Evolutionary conservation across 1,139 yeast species (phyloP), one percentile per base, ranked within the genome.

Genomic region (Geotrichum reessii): DNA sequence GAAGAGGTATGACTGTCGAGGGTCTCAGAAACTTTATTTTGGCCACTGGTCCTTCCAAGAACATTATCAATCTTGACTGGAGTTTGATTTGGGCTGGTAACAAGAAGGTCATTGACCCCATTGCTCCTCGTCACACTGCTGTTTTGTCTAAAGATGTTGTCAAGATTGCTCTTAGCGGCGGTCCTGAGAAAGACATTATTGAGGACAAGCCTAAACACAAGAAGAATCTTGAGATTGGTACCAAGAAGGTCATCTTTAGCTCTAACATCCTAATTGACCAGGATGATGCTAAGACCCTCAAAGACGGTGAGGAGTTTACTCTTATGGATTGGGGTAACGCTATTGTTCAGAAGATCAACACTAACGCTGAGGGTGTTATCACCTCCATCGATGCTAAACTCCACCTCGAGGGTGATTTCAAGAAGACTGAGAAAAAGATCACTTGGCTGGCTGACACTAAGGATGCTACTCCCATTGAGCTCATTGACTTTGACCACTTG

Each of bases 291-390:
- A 81, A 78, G 62, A 77, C 85, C 33, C 77, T 88, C 63, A 73
- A 76, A 60, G 83, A 80, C 59, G 81, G 79, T 61, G 98, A 93
- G 76, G 98, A 93, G 78, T 81, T 92, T 62, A 93, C 98, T 48
- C 82, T 93, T 70, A 93, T 93, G 99, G 98, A 93, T 77, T 93
- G 99, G 99, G 98, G 98, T 81, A 93, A 93, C 71, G 90, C 86
- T 58, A 87, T 93, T 65, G 77, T 92, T 65, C 81, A 87, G 67
- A 84, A 84, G 74, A 82, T 92, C 69, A 75, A 76, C 70, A 86
- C 82, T 73, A 73, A 74, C 27, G 77, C 75, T 60, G 85, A 79
- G 64, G 83, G 81, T 59, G 68, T 78, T 50, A 86, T 86, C 58
- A 79, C 78, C 58, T 78, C 85, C 2, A 77, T 92, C 64, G 88